A percentile compares a stretch with the other conserved stretches of the same genome.
phyloP scores from a whole-genome alignment of 768 basidiomycete species.

The Trametes gibbosa region DNA sequence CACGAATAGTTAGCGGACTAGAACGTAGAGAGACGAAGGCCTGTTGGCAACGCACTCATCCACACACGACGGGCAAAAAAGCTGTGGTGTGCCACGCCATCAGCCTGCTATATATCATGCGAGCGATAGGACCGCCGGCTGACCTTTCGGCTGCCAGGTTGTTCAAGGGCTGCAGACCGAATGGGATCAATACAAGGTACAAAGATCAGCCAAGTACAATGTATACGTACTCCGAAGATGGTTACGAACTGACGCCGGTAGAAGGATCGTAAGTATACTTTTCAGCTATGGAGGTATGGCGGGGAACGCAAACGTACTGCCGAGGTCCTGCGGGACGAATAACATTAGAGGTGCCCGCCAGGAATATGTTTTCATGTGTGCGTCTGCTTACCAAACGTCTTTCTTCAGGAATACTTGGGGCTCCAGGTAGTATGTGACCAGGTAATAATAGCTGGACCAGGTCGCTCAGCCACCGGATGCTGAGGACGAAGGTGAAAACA shows the following conservation, averaged over 20 bases:
- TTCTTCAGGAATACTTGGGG: not conserved
- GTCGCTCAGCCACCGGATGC: too few species aligned
- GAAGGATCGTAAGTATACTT: too few species aligned
- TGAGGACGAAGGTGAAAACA: not conserved
- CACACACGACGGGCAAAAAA: not conserved
- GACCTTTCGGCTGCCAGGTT: not conserved
- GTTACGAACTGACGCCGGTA: not conserved
- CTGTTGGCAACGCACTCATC: not conserved
- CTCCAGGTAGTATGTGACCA: not conserved
- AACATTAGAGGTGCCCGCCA: too few species aligned
- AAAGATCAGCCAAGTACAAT: not conserved
- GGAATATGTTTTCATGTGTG: not conserved
- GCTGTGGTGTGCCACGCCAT: not conserved
- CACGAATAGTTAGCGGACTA: too few species aligned
- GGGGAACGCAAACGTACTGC: not conserved
- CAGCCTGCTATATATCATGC: not conserved
- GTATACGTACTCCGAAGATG: not conserved
- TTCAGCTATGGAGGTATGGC: too few species aligned
- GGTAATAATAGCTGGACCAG: not conserved
- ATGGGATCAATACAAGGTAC: not conserved
- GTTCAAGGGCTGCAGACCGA: not conserved
- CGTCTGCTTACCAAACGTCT: not conserved
- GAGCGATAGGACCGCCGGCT: not conserved
- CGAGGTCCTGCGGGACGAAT: not conserved
- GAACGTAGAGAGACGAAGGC: too few species aligned